Evolutionary conservation across 2,329 filamentous ascomycete genomes (phyloP).

Genomic region (Blastomyces emzantsi): DNA sequence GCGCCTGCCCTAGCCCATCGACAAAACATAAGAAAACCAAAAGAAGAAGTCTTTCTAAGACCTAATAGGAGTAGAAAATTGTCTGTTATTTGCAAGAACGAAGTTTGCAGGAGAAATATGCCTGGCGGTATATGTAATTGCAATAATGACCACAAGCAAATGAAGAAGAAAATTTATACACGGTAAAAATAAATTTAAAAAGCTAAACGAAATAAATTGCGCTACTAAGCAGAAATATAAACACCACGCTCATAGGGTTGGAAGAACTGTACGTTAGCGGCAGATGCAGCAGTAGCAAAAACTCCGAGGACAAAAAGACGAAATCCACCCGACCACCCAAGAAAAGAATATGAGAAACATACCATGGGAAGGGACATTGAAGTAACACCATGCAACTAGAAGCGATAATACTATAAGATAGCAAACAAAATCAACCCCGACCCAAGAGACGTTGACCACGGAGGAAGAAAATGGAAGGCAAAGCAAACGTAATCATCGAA

Average conservation of each 20-base stretch:
- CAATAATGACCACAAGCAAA: neutral
- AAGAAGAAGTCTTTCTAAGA: neutral
- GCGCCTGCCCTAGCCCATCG: neutral
- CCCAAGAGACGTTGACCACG: neutral
- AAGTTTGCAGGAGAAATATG: neutral
- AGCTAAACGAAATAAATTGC: neutral
- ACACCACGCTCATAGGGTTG: neutral
- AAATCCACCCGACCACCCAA: neutral
- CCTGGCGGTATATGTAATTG: neutral
- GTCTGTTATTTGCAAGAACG: neutral
- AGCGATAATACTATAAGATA: neutral
- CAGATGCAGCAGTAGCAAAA: neutral
- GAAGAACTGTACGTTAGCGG: neutral
- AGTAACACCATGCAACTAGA: neutral
- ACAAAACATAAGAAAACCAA: neutral
- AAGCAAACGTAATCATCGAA: neutral
- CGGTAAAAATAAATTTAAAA: neutral
- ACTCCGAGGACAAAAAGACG: neutral
- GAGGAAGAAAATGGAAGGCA: neutral
- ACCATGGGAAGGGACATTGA: neutral
- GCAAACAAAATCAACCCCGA: neutral
- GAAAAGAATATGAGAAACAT: neutral
- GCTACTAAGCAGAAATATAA: neutral
- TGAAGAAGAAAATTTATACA: neutral
- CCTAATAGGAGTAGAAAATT: neutral